phyloP scores from a whole-genome alignment of 306 rosid species.

The Amphicarpaea edgeworthii region DNA sequence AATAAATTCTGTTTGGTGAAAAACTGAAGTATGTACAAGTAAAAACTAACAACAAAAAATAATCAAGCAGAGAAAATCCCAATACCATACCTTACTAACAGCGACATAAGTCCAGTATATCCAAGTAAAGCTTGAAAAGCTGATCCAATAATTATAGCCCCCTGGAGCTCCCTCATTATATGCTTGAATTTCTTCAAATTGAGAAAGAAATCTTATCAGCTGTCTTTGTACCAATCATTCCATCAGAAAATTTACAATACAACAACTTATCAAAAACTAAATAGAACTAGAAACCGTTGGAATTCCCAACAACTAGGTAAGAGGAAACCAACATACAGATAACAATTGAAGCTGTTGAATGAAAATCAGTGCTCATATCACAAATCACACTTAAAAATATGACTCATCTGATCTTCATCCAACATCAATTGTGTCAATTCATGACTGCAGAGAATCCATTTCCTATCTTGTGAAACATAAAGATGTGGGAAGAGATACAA shows the following conservation, averaged over 20 bases:
- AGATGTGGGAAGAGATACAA: constrained; percentile 46
- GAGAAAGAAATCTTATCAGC: constrained; percentile 34
- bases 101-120: constrained; percentile 92
- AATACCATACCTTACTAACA: constrained; percentile 72
- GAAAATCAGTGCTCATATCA: neutral
- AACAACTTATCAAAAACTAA: constrained; percentile 1
- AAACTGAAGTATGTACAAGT: constrained; percentile 15
- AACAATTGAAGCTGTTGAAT: neutral
- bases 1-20: constrained; percentile 30
- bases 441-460: neutral
- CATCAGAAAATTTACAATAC: neutral
- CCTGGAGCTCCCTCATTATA: constrained; percentile 98
- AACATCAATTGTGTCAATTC: neutral
- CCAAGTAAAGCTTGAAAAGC: constrained; percentile 93
- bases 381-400: neutral
- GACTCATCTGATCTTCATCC: neutral
- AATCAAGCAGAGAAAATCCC: constrained; percentile 31
- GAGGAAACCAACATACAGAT: neutral
- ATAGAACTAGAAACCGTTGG: constrained; percentile 22
- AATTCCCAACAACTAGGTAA: constrained; percentile 3
- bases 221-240: constrained; percentile 14
- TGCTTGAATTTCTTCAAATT: constrained; percentile 86
- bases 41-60: constrained; percentile 6
- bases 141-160: constrained; percentile 89
- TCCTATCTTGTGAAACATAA: constrained; percentile 23